Percentiles rank a stretch among this genome's conserved stretches.
Conservation (phyloP, 768 basidiomycete species). For the Collybia sordida region DNA sequence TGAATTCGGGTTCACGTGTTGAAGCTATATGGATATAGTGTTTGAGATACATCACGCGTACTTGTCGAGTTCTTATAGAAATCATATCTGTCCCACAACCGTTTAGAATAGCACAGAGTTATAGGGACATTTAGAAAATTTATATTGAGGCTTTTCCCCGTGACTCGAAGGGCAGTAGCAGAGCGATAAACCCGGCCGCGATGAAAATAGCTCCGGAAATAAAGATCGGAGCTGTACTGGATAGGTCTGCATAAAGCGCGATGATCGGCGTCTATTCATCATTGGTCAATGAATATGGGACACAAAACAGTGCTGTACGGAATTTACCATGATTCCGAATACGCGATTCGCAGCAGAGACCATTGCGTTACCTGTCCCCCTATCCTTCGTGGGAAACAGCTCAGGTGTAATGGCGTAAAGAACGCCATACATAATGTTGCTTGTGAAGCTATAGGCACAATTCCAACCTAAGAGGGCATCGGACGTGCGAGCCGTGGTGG, state of each 20-base stretch:
- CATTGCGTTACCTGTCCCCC: constrained; percentile 72
- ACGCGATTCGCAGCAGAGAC: constrained; percentile 58
- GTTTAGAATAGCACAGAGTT: neutral
- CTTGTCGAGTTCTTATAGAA: no score
- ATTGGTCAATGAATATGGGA: neutral
- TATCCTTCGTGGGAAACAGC: constrained; percentile 68
- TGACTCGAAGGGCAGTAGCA: constrained; percentile 73
- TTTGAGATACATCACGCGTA: no score
- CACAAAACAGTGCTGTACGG: neutral
- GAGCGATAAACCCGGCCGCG: constrained; percentile 54
- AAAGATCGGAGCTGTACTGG: constrained; percentile 69
- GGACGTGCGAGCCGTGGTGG: constrained; percentile 71
- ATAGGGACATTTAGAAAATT: no score
- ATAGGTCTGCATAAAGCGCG: constrained; percentile 65
- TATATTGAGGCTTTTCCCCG: constrained; percentile 72
- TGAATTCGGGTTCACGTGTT: no score
- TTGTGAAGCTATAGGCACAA: constrained; percentile 68
- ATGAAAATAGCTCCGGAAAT: constrained; percentile 67
- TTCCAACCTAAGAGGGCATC: constrained; percentile 77
- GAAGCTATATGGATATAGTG: no score
- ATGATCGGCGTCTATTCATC: constrained; percentile 62
- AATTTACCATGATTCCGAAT: constrained; percentile 67
- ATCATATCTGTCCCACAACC: no score
- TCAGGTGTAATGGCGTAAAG: constrained; percentile 71
- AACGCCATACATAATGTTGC: constrained; percentile 76